phyloP scores from a whole-genome alignment of 1,139 yeast genomes.

The Ogataea hybrid region DNA sequence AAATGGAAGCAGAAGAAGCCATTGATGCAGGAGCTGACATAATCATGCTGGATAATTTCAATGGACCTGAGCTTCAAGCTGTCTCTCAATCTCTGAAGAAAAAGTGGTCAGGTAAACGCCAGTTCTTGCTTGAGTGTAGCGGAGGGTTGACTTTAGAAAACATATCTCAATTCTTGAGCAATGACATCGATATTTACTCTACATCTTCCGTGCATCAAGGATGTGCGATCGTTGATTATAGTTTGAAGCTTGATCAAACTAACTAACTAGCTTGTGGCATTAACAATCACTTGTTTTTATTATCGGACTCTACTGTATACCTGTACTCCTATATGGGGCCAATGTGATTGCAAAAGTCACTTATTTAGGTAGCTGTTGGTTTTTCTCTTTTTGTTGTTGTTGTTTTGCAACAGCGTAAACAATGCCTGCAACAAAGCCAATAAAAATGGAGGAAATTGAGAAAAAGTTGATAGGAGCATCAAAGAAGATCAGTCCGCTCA shows the following conservation, averaged over 20 bases:
- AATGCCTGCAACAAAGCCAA: slow-evolving; percentile 92
- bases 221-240: slow-evolving; percentile 73
- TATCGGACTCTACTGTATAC: slow-evolving; percentile 2
- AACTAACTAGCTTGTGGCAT: not conserved
- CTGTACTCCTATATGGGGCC: not conserved
- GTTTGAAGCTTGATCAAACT: slow-evolving; percentile 59
- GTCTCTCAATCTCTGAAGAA: slow-evolving; percentile 66
- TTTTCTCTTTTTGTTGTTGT: slow-evolving; percentile 66
- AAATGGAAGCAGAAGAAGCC: slow-evolving; percentile 86
- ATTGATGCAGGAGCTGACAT: slow-evolving; percentile 95
- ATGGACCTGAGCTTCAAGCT: slow-evolving; percentile 58
- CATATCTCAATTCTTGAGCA: slow-evolving; percentile 61
- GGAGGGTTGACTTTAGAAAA: slow-evolving; percentile 83
- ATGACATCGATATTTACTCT: slow-evolving; percentile 85
- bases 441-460: slow-evolving; percentile 83
- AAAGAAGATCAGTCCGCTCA: slow-evolving; percentile 89
- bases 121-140: slow-evolving; percentile 80
- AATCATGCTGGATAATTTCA: slow-evolving; percentile 90
- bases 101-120: slow-evolving; percentile 50
- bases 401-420: slow-evolving; percentile 93
- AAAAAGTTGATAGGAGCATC: slow-evolving; percentile 93
- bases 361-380: slow-evolving; percentile 36
- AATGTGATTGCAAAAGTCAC: not conserved
- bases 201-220: slow-evolving; percentile 97
- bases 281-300: not conserved